These are phyloP conservation scores for Raffaelea ambrosiae DNA, from an alignment of 2,329 filamentous ascomycete genomes.

Conservation along the genomic window DNA sequence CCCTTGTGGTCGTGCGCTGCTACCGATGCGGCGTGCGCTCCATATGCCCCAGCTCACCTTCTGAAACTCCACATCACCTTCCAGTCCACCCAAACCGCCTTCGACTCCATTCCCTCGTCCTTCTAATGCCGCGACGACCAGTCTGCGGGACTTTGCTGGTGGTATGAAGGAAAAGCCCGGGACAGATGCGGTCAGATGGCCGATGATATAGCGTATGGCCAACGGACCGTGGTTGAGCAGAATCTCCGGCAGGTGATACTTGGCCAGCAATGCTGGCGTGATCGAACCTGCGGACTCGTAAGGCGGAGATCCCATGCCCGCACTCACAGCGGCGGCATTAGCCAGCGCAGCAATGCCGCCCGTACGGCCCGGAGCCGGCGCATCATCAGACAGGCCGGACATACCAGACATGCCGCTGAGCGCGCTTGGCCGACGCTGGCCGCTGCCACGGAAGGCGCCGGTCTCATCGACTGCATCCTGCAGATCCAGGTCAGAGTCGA, in stretches of 20 bases:
- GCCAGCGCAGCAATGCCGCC: constrained; percentile 6
- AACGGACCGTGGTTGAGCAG: constrained; percentile 82
- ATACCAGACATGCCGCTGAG: neutral
- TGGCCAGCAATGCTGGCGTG: constrained; percentile 76
- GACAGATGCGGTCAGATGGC: constrained; percentile 84
- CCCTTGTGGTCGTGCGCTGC: constrained; percentile 24
- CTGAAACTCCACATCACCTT: constrained; percentile 74
- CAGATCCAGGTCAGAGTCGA: constrained; percentile 84
- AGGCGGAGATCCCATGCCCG: constrained; percentile 33
- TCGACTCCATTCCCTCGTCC: constrained; percentile 55
- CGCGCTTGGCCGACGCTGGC: constrained; percentile 16
- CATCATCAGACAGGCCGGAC: neutral
- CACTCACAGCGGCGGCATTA: neutral
- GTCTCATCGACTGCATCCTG: constrained; percentile 54
- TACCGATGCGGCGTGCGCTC: constrained; percentile 63
- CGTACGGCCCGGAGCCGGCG: neutral
- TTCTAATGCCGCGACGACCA: constrained; percentile 89
- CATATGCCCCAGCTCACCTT: constrained; percentile 97
- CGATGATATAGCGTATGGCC: constrained; percentile 92
- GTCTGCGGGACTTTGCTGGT: constrained; percentile 77
- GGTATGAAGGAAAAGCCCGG: constrained; percentile 87
- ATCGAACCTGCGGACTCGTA: constrained; percentile 74
- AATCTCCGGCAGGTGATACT: constrained; percentile 83
- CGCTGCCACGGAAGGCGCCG: constrained; percentile 13
- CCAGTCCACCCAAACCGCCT: constrained; percentile 41